Evolutionary conservation across 148 eudicot genomes (phyloP).

Genomic region (Pouteria glomerata): DNA sequence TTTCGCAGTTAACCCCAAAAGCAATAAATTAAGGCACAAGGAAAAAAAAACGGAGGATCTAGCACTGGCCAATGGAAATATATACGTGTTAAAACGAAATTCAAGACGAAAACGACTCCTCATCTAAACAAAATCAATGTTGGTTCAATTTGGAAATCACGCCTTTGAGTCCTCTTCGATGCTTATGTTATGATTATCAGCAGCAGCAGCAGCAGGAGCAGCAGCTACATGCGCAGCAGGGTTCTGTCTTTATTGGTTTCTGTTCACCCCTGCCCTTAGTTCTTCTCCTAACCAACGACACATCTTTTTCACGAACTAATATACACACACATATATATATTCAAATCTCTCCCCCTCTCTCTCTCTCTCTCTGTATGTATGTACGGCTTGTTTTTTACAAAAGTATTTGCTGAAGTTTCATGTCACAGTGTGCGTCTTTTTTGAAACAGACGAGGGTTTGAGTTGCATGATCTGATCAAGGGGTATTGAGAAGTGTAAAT

Average conservation of each 20-base stretch:
- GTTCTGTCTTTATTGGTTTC: slow-evolving; percentile 4
- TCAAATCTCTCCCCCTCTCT: background rate
- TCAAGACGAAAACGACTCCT: slow-evolving; percentile 24
- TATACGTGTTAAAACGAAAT: slow-evolving; percentile 3
- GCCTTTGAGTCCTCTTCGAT: background rate
- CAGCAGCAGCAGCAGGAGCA: background rate
- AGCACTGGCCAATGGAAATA: slow-evolving; percentile 13
- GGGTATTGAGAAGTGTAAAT: slow-evolving; percentile 1
- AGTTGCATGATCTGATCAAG: slow-evolving; percentile 24
- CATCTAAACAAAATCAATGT: slow-evolving; percentile 20
- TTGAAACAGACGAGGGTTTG: slow-evolving; percentile 23
- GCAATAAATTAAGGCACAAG: background rate
- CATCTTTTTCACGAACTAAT: slow-evolving; percentile 11
- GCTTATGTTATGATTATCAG: background rate
- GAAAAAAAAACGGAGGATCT: background rate
- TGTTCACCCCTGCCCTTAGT: slow-evolving; percentile 5
- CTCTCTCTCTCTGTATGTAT: background rate
- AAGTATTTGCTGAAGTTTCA: slow-evolving; percentile 12
- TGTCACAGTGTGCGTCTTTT: slow-evolving; percentile 16
- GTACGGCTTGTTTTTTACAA: slow-evolving; percentile 5
- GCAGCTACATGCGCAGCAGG: background rate
- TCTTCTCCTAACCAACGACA: slow-evolving; percentile 12
- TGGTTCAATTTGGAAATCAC: slow-evolving; percentile 5
- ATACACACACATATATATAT: background rate
- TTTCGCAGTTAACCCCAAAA: background rate